Conservation (phyloP, 805 yeast genomes). For the Saccharomycodes ludwigii region DNA sequence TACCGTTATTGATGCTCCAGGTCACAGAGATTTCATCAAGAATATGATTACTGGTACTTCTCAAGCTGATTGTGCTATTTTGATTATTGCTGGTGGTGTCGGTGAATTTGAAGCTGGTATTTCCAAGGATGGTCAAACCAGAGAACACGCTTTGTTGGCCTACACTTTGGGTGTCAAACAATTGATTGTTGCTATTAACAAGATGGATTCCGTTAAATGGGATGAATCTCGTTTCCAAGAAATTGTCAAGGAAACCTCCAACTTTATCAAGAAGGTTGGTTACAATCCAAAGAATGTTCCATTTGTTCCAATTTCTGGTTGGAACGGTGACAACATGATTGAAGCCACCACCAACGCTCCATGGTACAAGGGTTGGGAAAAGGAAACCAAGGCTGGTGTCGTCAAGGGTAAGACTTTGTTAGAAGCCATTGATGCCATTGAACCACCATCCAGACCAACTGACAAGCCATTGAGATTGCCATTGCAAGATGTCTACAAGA, state of each 20-base stretch:
- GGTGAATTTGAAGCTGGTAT: constrained; percentile 96
- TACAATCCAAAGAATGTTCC: constrained; percentile 72
- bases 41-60: constrained; percentile 93
- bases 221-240: constrained; percentile 69
- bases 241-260: constrained; percentile 62
- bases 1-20: constrained; percentile 91
- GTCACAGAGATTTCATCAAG: constrained; percentile 94
- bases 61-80: constrained; percentile 86
- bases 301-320: constrained; percentile 86
- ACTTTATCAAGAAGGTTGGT: constrained; percentile 79
- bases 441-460: constrained; percentile 70
- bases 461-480: constrained; percentile 85
- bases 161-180: constrained; percentile 82
- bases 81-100: constrained; percentile 83
- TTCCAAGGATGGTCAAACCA: constrained; percentile 90
- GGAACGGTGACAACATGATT: constrained; percentile 91
- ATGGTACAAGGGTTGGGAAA: constrained; percentile 81
- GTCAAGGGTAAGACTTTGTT: constrained; percentile 70
- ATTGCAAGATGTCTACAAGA: constrained; percentile 86
- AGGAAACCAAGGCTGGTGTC: constrained; percentile 63
- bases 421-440: constrained; percentile 76
- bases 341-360: constrained; percentile 72
- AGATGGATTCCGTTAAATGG: constrained; percentile 93
- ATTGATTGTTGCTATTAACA: constrained; percentile 83
- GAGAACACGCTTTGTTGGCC: constrained; percentile 88